These are phyloP conservation scores for Beta corolliflora DNA, from an alignment of 179 eudicot species.

Conservation along the genomic window DNA sequence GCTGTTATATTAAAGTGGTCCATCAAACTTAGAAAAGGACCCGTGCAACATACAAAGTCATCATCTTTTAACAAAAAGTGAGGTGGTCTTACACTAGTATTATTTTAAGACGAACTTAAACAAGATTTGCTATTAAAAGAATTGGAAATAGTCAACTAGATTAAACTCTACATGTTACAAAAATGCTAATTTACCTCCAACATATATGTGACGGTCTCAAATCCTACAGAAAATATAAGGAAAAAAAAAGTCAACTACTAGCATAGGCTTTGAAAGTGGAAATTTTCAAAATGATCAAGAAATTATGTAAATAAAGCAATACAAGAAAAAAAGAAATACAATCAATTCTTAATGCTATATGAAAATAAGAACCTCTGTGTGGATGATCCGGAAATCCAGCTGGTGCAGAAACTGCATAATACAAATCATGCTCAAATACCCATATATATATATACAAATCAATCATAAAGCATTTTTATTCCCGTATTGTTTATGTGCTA, in stretches of 20 bases:
- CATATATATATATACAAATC: background rate
- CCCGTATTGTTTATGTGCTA: too few species aligned
- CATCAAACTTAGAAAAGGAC: too few species aligned
- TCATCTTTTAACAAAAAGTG: too few species aligned
- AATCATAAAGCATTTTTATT: background rate
- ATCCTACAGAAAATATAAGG: conserved; percentile 49
- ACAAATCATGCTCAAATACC: background rate
- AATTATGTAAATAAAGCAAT: background rate
- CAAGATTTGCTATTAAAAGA: too few species aligned
- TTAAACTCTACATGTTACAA: background rate
- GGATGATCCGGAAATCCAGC: conserved; percentile 99
- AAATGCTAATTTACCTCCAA: conserved; percentile 52
- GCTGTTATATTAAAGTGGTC: too few species aligned
- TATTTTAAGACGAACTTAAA: too few species aligned
- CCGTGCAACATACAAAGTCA: too few species aligned
- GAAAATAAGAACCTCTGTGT: conserved; percentile 66
- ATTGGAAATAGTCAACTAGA: background rate
- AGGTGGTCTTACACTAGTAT: too few species aligned
- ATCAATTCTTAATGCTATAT: background rate
- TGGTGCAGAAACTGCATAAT: conserved; percentile 71
- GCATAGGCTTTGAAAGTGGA: background rate
- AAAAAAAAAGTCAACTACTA: background rate
- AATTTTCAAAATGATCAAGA: background rate
- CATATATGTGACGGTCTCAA: conserved; percentile 96
- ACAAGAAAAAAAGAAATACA: background rate